Base-by-base conservation (phyloP, 164 flowering plant species). In the Aristolochia fimbriata region DNA sequence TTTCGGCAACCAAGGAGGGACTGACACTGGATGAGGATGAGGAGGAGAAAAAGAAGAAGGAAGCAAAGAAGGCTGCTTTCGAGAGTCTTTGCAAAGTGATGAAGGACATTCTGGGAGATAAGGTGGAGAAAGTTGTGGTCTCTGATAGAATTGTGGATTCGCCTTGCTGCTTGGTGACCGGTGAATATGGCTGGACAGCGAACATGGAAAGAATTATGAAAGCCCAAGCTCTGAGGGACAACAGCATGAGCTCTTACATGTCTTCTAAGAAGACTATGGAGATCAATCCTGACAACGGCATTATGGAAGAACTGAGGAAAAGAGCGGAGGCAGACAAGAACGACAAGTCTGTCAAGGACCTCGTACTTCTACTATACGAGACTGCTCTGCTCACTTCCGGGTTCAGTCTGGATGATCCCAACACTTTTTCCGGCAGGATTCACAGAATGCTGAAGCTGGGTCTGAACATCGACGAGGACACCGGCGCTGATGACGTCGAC, bases 161-260 rank as follows among this genome's bases (percentile, higher is more conserved):
- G 0, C 90, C 90, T 1, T 84, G 90, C 64, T 78, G 83, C 51
- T 57, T 84, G 71, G 90, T 84, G 4, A 84, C 90, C 0, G 87
- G 87, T 3, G 87, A 84, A 53, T 84, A 84, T 53, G 90, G 90
- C 0, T 85, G 91, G 91, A 71, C 83, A 0, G 87, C 91, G 0
- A 84, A 84, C 63, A 84, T 80, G 89, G 89, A 84, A 65, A 81
- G 89, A 61, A 81, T 81, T 37, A 84, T 81, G 89, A 80, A 80
- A 51, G 86, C 86, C 3, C 87, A 80, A 63, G 85, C 85, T 0
- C 43, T 82, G 72, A 76, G 83, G 63, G 90, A 84, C 51, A 73
- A 30, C 57, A 80, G 81, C 74, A 84, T 82, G 84, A 23, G 72
- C 9, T 33, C 77, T 1, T 82, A 84, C 85, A 81, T 84, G 90